These are phyloP conservation scores for Phialophora chinensis DNA, from an alignment of 2,329 filamentous ascomycete genomes.

Conservation along the genomic window DNA sequence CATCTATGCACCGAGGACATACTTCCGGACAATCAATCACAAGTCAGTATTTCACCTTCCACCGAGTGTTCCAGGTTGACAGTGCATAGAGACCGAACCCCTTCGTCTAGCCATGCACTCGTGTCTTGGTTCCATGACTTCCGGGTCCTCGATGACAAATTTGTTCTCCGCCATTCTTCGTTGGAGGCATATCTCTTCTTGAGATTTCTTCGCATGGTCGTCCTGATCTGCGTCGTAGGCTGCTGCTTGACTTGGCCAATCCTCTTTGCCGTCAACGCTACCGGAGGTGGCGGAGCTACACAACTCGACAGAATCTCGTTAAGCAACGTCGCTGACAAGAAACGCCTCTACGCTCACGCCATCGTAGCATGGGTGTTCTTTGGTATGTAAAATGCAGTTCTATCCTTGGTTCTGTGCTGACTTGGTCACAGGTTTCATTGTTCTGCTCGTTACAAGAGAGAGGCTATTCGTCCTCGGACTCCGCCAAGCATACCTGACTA, in stretches of 20 bases:
- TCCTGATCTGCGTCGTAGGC: conserved; percentile 79
- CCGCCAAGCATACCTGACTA: conserved; percentile 87
- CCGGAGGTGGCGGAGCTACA: conserved; percentile 69
- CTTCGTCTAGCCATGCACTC: conserved; percentile 34
- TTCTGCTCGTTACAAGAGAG: conserved; percentile 86
- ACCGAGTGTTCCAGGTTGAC: conserved; percentile 1
- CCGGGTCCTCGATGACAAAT: conserved; percentile 68
- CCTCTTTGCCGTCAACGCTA: conserved; percentile 86
- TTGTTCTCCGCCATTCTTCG: conserved; percentile 87
- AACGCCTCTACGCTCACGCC: conserved; percentile 78
- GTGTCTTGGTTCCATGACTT: conserved; percentile 48
- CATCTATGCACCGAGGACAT: conserved; percentile 55
- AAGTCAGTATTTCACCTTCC: conserved; percentile 43
- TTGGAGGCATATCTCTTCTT: conserved; percentile 92
- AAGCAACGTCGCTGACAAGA: conserved; percentile 70
- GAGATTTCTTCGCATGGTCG: conserved; percentile 80
- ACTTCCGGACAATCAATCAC: conserved; percentile 35
- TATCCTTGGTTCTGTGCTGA: neutral
- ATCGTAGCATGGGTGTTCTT: conserved; percentile 80
- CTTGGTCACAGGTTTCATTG: conserved; percentile 65
- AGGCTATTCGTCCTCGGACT: conserved; percentile 89
- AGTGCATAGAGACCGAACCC: conserved; percentile 35
- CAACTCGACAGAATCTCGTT: conserved; percentile 84
- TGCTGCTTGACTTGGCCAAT: conserved; percentile 86
- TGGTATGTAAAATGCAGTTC: conserved; percentile 52